Evolutionary conservation across 73 alveolate species (phyloP).

Genomic region (Paramecium caudatum): DNA sequence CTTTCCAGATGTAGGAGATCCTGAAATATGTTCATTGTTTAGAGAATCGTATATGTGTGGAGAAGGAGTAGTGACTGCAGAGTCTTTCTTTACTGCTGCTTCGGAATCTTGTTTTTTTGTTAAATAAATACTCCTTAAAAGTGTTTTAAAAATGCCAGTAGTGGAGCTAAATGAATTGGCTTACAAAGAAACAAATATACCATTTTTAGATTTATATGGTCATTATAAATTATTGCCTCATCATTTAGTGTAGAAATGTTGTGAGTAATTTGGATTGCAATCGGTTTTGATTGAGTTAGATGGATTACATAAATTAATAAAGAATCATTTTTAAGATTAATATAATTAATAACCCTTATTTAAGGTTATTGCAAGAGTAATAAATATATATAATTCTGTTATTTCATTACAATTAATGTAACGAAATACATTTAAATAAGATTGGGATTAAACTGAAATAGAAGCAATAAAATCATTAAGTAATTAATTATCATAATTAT

Average conservation of each 20-base stretch:
- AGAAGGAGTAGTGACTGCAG: slow-evolving; percentile 73
- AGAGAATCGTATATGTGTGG: slow-evolving; percentile 72
- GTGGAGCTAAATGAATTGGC: slow-evolving; percentile 23
- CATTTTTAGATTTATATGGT: neutral
- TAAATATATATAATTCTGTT: slow-evolving; percentile 14
- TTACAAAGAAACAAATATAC: slow-evolving; percentile 5
- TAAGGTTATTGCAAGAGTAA: neutral
- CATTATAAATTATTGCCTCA: neutral
- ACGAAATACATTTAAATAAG: neutral
- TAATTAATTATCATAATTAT: slow-evolving; percentile 10
- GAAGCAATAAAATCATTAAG: neutral
- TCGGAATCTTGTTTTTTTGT: slow-evolving; percentile 63
- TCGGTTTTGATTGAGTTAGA: slow-evolving; percentile 9
- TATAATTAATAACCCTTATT: neutral
- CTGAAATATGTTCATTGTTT: slow-evolving; percentile 58
- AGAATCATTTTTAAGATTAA: slow-evolving; percentile 24
- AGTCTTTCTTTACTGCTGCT: slow-evolving; percentile 70
- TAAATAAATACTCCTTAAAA: slow-evolving; percentile 23
- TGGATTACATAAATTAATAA: neutral
- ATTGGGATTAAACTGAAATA: slow-evolving; percentile 34
- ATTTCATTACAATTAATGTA: neutral
- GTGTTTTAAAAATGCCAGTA: slow-evolving; percentile 10
- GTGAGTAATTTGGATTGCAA: slow-evolving; percentile 26
- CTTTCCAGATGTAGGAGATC: slow-evolving; percentile 69
- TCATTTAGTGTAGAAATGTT: slow-evolving; percentile 31